Evolutionary conservation across 2,329 filamentous ascomycete genomes (phyloP).

Genomic region (Eutypella sp.): DNA sequence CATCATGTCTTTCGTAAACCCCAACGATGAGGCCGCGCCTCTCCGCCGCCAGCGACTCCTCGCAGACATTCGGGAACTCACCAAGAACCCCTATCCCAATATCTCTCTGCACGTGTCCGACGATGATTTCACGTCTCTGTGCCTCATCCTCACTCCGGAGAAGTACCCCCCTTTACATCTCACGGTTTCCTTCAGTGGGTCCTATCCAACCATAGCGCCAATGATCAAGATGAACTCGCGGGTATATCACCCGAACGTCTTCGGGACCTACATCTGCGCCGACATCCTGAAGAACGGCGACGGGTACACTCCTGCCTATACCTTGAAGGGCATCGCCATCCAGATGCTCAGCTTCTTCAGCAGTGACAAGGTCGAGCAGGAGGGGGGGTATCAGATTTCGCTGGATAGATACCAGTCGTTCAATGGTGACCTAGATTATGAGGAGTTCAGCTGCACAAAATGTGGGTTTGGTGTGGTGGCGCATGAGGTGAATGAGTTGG

Average conservation of each 20-base stretch:
- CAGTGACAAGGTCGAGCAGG: constrained; percentile 41
- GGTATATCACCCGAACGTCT: constrained; percentile 43
- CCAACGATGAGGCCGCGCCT: not conserved
- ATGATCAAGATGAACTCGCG: constrained; percentile 34
- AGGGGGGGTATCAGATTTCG: constrained; percentile 16
- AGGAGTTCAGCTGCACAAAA: constrained; percentile 17
- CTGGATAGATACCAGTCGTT: constrained; percentile 23
- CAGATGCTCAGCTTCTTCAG: constrained; percentile 49
- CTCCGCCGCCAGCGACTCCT: constrained; percentile 28
- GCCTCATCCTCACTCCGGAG: constrained; percentile 38
- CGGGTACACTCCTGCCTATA: constrained; percentile 46
- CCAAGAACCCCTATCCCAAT: constrained; percentile 41
- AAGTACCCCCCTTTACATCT: constrained; percentile 37
- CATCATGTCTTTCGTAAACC: not conserved
- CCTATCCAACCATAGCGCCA: constrained; percentile 38
- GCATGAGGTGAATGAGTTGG: no score
- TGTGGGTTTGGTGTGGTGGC: constrained; percentile 17
- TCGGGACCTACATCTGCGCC: constrained; percentile 38
- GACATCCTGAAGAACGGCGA: constrained; percentile 37
- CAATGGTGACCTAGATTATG: not conserved
- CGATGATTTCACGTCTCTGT: constrained; percentile 30
- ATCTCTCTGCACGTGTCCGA: constrained; percentile 36
- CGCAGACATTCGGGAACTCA: constrained; percentile 40
- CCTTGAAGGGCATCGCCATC: constrained; percentile 43
- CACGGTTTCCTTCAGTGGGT: constrained; percentile 28